These are phyloP conservation scores for Tardiomyces blankii DNA, from an alignment of 1,139 yeast species.

Conservation along the genomic window DNA sequence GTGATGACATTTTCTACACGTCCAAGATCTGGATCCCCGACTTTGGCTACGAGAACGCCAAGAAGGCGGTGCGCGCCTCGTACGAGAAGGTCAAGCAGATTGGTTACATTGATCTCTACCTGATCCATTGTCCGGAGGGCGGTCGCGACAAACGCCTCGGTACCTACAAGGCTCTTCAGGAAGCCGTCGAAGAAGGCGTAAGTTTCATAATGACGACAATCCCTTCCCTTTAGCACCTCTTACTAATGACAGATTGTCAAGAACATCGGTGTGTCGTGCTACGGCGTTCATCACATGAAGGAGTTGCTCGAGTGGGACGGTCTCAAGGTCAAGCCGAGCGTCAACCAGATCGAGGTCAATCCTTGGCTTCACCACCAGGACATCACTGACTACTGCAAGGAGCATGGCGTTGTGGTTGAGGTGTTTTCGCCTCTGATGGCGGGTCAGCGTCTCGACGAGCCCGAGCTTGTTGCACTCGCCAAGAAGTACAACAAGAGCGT, in stretches of 20 bases:
- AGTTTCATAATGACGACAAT: too few species aligned
- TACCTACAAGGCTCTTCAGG: constrained; percentile 37
- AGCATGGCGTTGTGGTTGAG: constrained; percentile 9
- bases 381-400: constrained; percentile 9
- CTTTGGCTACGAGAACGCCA: constrained; percentile 33
- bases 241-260: constrained; percentile 3
- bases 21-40: constrained; percentile 30
- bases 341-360: constrained; percentile 44
- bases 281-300: constrained; percentile 48
- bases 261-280: constrained; percentile 58
- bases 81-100: constrained; percentile 34
- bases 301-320: constrained; percentile 46
- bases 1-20: constrained; percentile 26
- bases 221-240: too few species aligned
- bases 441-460: constrained; percentile 12
- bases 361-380: constrained; percentile 36
- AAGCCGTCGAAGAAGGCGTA: constrained; percentile 22
- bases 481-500: constrained; percentile 29
- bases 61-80: constrained; percentile 21
- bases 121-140: constrained; percentile 33
- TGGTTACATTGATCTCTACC: constrained; percentile 33
- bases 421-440: constrained; percentile 12
- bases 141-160: constrained; percentile 29
- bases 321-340: constrained; percentile 41
- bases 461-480: constrained; percentile 26